Percentiles rank a stretch among this genome's conserved stretches.
Evolutionary conservation across 1,139 yeast species (phyloP).

Genomic region (Blastobotrys persicus): DNA sequence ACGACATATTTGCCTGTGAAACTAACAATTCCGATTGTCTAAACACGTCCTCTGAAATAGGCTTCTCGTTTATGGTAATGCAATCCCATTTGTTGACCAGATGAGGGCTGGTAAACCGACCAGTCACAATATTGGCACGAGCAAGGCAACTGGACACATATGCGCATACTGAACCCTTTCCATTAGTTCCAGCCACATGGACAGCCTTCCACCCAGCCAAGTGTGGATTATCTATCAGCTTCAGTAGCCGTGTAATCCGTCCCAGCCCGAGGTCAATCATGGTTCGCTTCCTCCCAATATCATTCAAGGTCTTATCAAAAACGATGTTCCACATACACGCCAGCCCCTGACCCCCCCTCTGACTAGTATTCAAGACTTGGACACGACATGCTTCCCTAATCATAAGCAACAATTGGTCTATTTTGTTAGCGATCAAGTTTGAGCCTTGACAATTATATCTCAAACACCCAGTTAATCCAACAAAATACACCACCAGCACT

Average conservation of each 20-base stretch:
- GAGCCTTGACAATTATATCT: no score
- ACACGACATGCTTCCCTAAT: no score
- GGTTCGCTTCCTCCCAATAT: not conserved
- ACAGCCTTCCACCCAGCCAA: constrained; percentile 52
- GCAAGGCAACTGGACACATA: constrained; percentile 65
- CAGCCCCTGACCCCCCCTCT: no score
- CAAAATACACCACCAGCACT: no score
- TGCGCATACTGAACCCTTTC: constrained; percentile 88
- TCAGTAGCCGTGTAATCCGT: constrained; percentile 56
- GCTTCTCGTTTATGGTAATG: constrained; percentile 59
- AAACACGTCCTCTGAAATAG: constrained; percentile 52
- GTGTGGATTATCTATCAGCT: constrained; percentile 68
- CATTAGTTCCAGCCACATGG: constrained; percentile 93
- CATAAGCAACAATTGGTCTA: no score
- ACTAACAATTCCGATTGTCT: constrained; percentile 45
- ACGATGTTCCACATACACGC: no score
- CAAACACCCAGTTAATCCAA: no score
- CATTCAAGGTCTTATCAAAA: not conserved
- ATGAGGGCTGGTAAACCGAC: constrained; percentile 88
- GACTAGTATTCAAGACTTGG: no score
- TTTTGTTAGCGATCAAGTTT: no score
- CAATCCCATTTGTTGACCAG: constrained; percentile 70
- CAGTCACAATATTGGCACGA: constrained; percentile 51
- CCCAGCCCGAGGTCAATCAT: constrained; percentile 64
- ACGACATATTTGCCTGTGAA: constrained; percentile 23